Percentiles rank a stretch among this genome's conserved stretches.
Evolutionary conservation across 306 rosid species (phyloP).

Genomic region (Dryas drummondii): DNA sequence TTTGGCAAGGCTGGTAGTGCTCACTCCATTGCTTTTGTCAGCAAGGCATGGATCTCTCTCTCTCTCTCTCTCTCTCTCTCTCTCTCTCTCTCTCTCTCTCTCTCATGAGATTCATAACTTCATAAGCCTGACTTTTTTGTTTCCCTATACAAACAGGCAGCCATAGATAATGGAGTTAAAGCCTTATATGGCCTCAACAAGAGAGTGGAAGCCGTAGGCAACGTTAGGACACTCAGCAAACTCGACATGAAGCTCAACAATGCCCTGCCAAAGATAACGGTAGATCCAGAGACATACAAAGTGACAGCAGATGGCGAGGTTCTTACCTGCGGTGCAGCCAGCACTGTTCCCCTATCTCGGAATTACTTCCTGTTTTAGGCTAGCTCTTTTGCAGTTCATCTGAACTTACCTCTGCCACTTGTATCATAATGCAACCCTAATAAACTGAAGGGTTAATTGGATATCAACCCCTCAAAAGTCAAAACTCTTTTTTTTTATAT

Average conservation of each 20-base stretch:
- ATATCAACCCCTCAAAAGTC: too few relatives aligned
- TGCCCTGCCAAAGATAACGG: conserved; percentile 73
- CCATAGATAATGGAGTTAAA: conserved; percentile 52
- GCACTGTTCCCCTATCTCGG: conserved; percentile 68
- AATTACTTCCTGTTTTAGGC: conserved; percentile 79
- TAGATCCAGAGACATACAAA: conserved; percentile 78
- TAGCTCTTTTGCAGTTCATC: neutral
- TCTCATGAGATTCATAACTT: too few relatives aligned
- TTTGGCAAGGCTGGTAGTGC: conserved; percentile 81
- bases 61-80: conserved; percentile 27
- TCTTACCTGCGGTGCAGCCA: conserved; percentile 63
- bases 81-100: neutral
- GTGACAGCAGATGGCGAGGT: conserved; percentile 78
- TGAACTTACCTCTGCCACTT: neutral
- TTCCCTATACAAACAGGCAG: conserved; percentile 50
- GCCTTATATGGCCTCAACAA: conserved; percentile 62
- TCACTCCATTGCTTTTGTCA: conserved; percentile 84
- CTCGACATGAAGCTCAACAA: conserved; percentile 86
- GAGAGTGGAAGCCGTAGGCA: conserved; percentile 65
- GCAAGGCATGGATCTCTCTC: conserved; percentile 63
- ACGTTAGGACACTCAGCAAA: conserved; percentile 68
- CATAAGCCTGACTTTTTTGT: neutral
- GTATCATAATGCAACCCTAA: neutral
- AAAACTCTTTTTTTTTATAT: too few relatives aligned
- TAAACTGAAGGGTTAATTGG: neutral